phyloP scores from a whole-genome alignment of 2,329 filamentous ascomycete species.

The Nothomitra cinnamomea region DNA sequence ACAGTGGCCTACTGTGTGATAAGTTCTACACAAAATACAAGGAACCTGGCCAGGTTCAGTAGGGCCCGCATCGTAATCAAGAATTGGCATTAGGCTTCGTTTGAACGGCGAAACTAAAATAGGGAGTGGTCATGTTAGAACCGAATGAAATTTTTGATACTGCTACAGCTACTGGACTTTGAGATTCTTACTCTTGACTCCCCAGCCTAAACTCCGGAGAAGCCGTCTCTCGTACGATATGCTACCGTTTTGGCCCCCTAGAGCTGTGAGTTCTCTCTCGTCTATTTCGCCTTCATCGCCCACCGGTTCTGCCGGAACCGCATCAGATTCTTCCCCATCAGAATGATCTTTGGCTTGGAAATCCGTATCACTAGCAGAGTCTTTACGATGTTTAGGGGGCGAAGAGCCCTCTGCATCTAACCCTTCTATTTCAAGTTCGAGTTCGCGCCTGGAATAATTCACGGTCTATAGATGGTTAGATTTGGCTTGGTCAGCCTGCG shows the following conservation, averaged over 20 bases:
- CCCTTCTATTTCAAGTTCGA: constrained; percentile 11
- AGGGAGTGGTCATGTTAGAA: not conserved
- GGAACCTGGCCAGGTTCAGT: constrained; percentile 4
- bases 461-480: constrained; percentile 21
- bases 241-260: too few relatives aligned
- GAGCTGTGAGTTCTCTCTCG: not conserved
- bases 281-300: not conserved
- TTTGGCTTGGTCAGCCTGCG: not conserved
- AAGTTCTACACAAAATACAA: constrained; percentile 36
- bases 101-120: constrained; percentile 6
- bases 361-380: constrained; percentile 16
- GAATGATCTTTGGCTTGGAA: constrained; percentile 17
- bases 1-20: constrained; percentile 42
- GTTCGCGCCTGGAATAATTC: constrained; percentile 27
- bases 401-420: constrained; percentile 12
- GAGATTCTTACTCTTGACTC: constrained; percentile 18
- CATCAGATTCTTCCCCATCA: constrained; percentile 11
- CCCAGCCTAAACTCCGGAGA: not conserved
- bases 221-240: too few relatives aligned
- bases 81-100: constrained; percentile 11
- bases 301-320: not conserved
- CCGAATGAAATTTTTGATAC: too few relatives aligned
- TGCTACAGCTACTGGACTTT: constrained; percentile 11
- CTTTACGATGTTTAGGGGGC: constrained; percentile 6
- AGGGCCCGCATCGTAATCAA: constrained; percentile 11